A percentile compares a stretch with the other conserved stretches of the same genome.
These are phyloP conservation scores for Pezicula rhizophila DNA, from an alignment of 2,329 filamentous ascomycete species.

Conservation along the genomic window DNA sequence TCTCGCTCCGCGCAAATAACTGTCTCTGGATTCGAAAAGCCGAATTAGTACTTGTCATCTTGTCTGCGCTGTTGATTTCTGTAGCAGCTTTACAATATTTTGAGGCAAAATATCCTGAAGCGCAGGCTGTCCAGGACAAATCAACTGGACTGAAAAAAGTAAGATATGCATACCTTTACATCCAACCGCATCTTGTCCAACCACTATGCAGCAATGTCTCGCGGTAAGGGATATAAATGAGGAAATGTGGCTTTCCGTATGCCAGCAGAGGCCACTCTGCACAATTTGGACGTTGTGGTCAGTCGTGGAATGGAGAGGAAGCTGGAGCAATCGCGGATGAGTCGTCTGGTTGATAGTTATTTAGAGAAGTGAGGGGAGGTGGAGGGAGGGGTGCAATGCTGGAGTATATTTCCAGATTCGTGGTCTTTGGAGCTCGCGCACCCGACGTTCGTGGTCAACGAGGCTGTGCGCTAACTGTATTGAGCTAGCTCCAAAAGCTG, in stretches of 20 bases:
- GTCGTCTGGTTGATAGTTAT: background rate
- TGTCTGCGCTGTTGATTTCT: constrained; percentile 14
- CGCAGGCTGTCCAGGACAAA: constrained; percentile 3
- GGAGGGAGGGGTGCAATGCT: background rate
- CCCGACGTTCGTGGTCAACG: background rate
- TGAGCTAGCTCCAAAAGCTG: background rate
- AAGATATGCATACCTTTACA: constrained; percentile 43
- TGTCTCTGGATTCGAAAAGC: constrained; percentile 55
- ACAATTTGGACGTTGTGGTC: constrained; percentile 7
- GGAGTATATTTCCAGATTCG: constrained; percentile 11
- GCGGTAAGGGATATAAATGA: constrained; percentile 12
- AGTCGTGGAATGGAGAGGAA: constrained; percentile 3
- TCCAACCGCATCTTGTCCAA: constrained; percentile 48
- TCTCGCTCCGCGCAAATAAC: constrained; percentile 83
- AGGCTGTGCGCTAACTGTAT: background rate
- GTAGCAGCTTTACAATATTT: background rate
- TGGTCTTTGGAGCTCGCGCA: constrained; percentile 12
- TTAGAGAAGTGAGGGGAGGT: background rate
- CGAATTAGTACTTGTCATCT: constrained; percentile 27
- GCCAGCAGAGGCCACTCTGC: constrained; percentile 12
- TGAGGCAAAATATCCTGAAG: background rate
- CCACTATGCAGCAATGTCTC: constrained; percentile 8
- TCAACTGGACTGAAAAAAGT: background rate
- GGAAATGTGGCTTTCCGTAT: constrained; percentile 17
- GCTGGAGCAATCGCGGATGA: background rate